These are phyloP conservation scores for Dryadomyces quercus-mongolicae DNA, from an alignment of 2,329 filamentous ascomycete genomes.

Conservation along the genomic window DNA sequence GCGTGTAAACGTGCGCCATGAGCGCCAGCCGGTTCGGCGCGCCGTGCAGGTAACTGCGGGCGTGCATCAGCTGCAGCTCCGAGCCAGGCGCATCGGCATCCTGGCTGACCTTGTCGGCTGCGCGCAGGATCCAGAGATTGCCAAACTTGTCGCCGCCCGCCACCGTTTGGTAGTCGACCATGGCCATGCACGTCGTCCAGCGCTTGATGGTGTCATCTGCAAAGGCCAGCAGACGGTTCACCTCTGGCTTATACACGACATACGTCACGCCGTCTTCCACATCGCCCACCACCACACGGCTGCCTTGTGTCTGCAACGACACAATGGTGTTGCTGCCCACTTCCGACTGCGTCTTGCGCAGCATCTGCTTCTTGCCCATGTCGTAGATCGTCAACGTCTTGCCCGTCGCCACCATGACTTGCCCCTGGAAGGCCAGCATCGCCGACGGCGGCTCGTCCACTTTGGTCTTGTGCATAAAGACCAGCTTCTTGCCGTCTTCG, in stretches of 20 bases:
- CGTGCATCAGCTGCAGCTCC: conserved; percentile 82
- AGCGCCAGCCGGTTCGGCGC: conserved; percentile 74
- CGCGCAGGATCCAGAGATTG: conserved; percentile 86
- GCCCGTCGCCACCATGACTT: conserved; percentile 75
- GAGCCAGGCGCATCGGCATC: conserved; percentile 88
- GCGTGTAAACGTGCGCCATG: conserved; percentile 78
- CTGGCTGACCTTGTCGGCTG: conserved; percentile 72
- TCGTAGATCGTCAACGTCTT: conserved; percentile 79
- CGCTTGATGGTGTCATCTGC: conserved; percentile 79
- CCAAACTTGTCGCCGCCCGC: conserved; percentile 97
- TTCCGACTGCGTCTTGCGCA: conserved; percentile 80
- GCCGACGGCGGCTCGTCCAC: conserved; percentile 81
- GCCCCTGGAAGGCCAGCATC: conserved; percentile 86
- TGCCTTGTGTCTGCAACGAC: conserved; percentile 79
- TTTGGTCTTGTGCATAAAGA: conserved; percentile 94
- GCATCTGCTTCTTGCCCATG: conserved; percentile 79
- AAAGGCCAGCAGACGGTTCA: conserved; percentile 88
- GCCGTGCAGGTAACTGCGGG: conserved; percentile 80
- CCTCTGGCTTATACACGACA: conserved; percentile 84
- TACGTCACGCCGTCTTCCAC: conserved; percentile 86
- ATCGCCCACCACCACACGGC: conserved; percentile 83
- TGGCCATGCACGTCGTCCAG: conserved; percentile 82
- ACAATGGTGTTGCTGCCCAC: conserved; percentile 75
- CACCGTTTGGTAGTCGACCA: conserved; percentile 95
- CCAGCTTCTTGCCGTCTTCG: conserved; percentile 74